Percentiles rank a stretch among this genome's conserved stretches.
phyloP scores from a whole-genome alignment of 2,329 filamentous ascomycete species.

The Phaeosphaeriaceae sp. region DNA sequence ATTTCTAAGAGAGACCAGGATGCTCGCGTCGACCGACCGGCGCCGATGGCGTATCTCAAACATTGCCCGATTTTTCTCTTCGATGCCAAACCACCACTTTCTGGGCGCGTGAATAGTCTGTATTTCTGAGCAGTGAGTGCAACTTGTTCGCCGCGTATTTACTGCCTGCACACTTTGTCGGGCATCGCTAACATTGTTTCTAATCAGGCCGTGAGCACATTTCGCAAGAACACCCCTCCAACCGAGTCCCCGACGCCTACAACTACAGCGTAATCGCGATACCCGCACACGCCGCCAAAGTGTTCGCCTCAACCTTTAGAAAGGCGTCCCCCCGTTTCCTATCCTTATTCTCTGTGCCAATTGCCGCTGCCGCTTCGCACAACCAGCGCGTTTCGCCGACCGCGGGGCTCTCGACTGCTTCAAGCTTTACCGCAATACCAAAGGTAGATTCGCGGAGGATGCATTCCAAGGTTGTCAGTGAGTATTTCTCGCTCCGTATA shows the following conservation, averaged over 20 bases:
- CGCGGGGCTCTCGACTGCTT: slow-evolving; percentile 51
- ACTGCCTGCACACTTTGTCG: background rate
- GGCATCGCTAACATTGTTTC: slow-evolving; percentile 21
- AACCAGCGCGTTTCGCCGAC: slow-evolving; percentile 63
- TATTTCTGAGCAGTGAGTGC: slow-evolving; percentile 10
- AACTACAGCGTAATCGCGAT: slow-evolving; percentile 28
- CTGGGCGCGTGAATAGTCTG: slow-evolving; percentile 8
- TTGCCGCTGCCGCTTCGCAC: slow-evolving; percentile 73
- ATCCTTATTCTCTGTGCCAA: slow-evolving; percentile 74
- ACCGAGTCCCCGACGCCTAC: slow-evolving; percentile 17
- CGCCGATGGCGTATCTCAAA: slow-evolving; percentile 29
- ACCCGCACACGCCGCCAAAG: slow-evolving; percentile 69
- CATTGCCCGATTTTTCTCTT: slow-evolving; percentile 14
- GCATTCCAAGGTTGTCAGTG: slow-evolving; percentile 92
- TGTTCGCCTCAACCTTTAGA: slow-evolving; percentile 87
- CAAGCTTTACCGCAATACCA: slow-evolving; percentile 28
- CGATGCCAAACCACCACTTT: slow-evolving; percentile 15
- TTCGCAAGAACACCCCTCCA: slow-evolving; percentile 22
- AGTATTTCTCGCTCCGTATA: slow-evolving; percentile 48
- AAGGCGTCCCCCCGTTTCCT: slow-evolving; percentile 71
- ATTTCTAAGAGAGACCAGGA: slow-evolving; percentile 29
- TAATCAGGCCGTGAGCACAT: slow-evolving; percentile 15
- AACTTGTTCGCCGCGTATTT: background rate
- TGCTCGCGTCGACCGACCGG: slow-evolving; percentile 8
- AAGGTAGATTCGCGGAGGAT: slow-evolving; percentile 65